Conservation (phyloP, 2,329 filamentous ascomycete genomes). For the Cladorrhinum sp. region DNA sequence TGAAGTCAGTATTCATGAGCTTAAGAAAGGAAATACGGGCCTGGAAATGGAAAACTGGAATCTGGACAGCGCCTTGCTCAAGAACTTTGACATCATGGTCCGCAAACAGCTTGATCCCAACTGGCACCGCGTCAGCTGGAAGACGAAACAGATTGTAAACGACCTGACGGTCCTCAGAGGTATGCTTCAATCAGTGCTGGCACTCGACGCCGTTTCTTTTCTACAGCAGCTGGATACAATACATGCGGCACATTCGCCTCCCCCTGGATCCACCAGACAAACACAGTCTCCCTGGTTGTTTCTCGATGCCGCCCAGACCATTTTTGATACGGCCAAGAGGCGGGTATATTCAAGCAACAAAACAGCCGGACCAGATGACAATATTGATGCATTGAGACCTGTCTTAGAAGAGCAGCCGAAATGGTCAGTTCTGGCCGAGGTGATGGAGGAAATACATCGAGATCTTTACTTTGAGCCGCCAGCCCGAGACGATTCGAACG, state of each 20-base stretch:
- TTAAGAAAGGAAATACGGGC: constrained; percentile 86
- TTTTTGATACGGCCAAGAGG: constrained; percentile 85
- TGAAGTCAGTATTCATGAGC: constrained; percentile 87
- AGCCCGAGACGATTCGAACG: constrained; percentile 77
- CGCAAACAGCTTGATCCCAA: constrained; percentile 90
- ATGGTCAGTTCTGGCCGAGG: constrained; percentile 84
- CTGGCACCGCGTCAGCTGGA: constrained; percentile 94
- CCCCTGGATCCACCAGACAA: constrained; percentile 80
- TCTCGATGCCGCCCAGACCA: constrained; percentile 87
- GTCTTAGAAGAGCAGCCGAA: constrained; percentile 94
- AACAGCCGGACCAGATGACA: constrained; percentile 47
- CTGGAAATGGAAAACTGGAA: constrained; percentile 98
- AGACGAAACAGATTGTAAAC: constrained; percentile 90
- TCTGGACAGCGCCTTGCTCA: constrained; percentile 85
- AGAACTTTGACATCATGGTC: constrained; percentile 87
- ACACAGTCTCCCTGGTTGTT: constrained; percentile 96
- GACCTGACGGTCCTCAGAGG: constrained; percentile 80
- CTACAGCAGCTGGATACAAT: constrained; percentile 93
- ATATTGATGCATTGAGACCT: constrained; percentile 65
- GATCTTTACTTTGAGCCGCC: constrained; percentile 81
- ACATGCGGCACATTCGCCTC: constrained; percentile 82
- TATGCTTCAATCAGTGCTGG: constrained; percentile 77
- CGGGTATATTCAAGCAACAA: constrained; percentile 77
- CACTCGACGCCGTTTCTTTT: constrained; percentile 87
- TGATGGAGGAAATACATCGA: constrained; percentile 88